A percentile compares a stretch with the other conserved stretches of the same genome.
These are phyloP conservation scores for Gonapodya prolifera DNA, from an alignment of 192 early-diverging fungal genomes.

Conservation along the genomic window DNA sequence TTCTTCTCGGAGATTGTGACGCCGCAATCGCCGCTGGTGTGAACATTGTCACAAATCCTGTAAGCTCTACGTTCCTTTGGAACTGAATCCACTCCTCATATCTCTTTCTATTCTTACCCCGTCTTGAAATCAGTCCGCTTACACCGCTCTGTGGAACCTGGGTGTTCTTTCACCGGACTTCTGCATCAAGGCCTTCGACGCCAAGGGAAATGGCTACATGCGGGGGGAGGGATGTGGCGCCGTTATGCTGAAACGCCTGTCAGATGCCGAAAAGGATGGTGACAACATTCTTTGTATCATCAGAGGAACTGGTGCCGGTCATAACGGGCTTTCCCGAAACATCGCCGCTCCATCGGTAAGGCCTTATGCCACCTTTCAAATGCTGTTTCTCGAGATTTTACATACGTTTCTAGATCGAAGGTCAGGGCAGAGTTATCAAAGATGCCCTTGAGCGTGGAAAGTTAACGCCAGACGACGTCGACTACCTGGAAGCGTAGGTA, in stretches of 20 bases:
- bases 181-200: constrained; percentile 6
- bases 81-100: too few species aligned
- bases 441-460: background rate
- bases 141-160: background rate
- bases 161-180: constrained; percentile 2
- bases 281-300: constrained; percentile 7
- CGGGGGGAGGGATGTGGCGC: constrained; percentile 8
- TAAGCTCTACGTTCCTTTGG: too few species aligned
- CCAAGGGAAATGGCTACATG: constrained; percentile 9
- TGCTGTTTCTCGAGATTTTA: background rate
- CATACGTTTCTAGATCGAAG: background rate
- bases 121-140: background rate
- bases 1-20: background rate
- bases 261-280: constrained; percentile 8
- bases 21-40: background rate
- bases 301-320: constrained; percentile 6
- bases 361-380: background rate
- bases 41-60: background rate
- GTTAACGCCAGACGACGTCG: constrained; percentile 7
- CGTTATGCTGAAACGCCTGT: constrained; percentile 7
- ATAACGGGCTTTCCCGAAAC: constrained; percentile 4
- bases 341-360: background rate
- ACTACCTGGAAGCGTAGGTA: constrained; percentile 6
- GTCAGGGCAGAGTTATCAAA: background rate
- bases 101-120: too few species aligned